phyloP scores from a whole-genome alignment of 495 filamentous ascomycete genomes.

The Immersiella caudata region DNA sequence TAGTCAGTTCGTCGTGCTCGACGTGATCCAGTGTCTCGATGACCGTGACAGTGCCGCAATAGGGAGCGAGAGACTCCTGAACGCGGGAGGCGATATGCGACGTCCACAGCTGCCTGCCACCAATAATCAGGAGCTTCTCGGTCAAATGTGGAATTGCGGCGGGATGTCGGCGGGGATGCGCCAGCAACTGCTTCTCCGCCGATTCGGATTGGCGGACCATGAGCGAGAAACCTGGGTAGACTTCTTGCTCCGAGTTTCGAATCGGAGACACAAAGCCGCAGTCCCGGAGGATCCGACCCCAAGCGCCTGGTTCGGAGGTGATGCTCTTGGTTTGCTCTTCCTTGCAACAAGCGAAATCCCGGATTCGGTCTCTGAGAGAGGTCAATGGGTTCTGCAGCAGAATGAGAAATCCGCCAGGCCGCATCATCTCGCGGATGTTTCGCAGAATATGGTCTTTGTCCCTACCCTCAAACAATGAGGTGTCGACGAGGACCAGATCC shows the following conservation, averaged over 20 bases:
- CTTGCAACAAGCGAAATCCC: slow-evolving; percentile 15
- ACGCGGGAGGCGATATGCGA: slow-evolving; percentile 28
- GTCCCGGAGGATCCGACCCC: slow-evolving; percentile 40
- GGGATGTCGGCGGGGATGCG: slow-evolving; percentile 15
- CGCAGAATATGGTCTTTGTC: slow-evolving; percentile 20
- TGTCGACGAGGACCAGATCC: slow-evolving; percentile 45
- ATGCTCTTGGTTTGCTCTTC: not conserved
- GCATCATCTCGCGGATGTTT: slow-evolving; percentile 39
- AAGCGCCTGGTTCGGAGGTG: slow-evolving; percentile 33
- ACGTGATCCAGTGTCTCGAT: slow-evolving; percentile 31
- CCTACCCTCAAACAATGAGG: slow-evolving; percentile 33
- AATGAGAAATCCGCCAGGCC: slow-evolving; percentile 46
- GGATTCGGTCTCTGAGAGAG: slow-evolving; percentile 30
- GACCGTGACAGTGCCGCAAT: slow-evolving; percentile 28
- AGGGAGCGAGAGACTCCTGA: slow-evolving; percentile 18
- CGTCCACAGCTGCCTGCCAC: slow-evolving; percentile 25
- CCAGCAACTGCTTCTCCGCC: slow-evolving; percentile 22
- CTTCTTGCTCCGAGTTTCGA: slow-evolving; percentile 35
- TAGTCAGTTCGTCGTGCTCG: slow-evolving; percentile 13
- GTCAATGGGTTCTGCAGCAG: slow-evolving; percentile 32
- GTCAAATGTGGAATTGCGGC: not conserved
- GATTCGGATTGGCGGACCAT: slow-evolving; percentile 42
- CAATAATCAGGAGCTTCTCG: slow-evolving; percentile 40
- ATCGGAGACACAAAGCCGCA: slow-evolving; percentile 37
- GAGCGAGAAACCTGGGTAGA: slow-evolving; percentile 35